These are phyloP conservation scores for Rhodotorula toruloides DNA, from an alignment of 768 basidiomycete genomes.

Conservation along the genomic window DNA sequence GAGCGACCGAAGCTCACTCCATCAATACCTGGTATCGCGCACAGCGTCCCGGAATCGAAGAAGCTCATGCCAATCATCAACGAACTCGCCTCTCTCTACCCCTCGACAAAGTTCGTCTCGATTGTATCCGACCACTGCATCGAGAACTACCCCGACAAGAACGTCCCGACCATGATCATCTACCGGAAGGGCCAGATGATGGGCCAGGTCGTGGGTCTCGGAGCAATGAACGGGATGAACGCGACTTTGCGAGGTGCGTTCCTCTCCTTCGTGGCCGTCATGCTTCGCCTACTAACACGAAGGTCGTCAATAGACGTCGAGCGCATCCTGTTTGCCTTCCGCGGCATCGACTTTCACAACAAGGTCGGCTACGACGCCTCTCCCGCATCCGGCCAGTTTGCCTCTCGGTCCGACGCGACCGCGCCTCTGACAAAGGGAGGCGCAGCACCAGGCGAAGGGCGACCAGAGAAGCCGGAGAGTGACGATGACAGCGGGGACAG, in stretches of 20 bases:
- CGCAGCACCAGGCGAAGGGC: conserved; percentile 1
- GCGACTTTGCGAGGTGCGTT: conserved; percentile 67
- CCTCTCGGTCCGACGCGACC: conserved; percentile 26
- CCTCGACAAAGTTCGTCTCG: conserved; percentile 89
- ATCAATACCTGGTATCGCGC: too few species aligned
- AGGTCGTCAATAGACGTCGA: conserved; percentile 25
- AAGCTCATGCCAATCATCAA: conserved; percentile 65
- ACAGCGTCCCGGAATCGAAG: conserved; percentile 73
- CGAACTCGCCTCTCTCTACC: conserved; percentile 71
- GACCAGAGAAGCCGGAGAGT: conserved; percentile 2
- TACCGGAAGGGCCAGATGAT: conserved; percentile 88
- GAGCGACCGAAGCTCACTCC: neutral
- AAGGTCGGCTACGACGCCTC: conserved; percentile 26
- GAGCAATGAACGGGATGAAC: conserved; percentile 59
- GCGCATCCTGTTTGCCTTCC: conserved; percentile 37
- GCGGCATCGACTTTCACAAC: conserved; percentile 36
- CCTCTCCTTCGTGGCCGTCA: too few species aligned
- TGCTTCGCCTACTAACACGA: too few species aligned
- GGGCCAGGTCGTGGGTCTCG: conserved; percentile 79
- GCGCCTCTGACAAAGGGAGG: conserved; percentile 17
- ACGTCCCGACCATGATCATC: conserved; percentile 83
- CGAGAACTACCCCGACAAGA: conserved; percentile 84
- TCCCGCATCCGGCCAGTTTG: conserved; percentile 14
- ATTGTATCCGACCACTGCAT: conserved; percentile 81
- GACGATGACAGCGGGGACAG: conserved; percentile 12